Percentiles rank a stretch among this genome's conserved stretches.
Evolutionary conservation across 306 rosid genomes (phyloP).

Genomic region (Acacia acuminata): DNA sequence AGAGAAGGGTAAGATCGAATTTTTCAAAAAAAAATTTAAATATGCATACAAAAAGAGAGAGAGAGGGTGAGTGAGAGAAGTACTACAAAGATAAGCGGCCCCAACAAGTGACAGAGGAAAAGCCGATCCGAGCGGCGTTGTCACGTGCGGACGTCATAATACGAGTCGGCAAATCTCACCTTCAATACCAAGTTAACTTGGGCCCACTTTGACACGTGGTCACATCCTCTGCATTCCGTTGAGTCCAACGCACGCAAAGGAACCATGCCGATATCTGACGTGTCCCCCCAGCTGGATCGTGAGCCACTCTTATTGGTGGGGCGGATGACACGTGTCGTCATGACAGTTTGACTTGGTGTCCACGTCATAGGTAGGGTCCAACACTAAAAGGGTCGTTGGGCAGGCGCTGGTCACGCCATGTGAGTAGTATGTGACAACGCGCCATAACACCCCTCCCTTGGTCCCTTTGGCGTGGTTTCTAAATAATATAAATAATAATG

Average conservation of each 20-base stretch:
- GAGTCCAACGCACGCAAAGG: slow-evolving; percentile 58
- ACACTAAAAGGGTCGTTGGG: slow-evolving; percentile 13
- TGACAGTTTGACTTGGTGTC: slow-evolving; percentile 17
- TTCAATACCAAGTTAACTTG: slow-evolving; percentile 41
- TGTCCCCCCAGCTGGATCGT: slow-evolving; percentile 53
- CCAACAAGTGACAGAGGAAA: slow-evolving; percentile 31
- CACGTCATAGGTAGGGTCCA: background rate
- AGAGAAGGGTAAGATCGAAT: background rate
- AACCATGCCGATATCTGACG: slow-evolving; percentile 26
- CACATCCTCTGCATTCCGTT: background rate
- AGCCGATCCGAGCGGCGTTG: slow-evolving; percentile 33
- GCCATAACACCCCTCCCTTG: background rate
- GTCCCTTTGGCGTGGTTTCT: slow-evolving; percentile 27
- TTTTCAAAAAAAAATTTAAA: background rate
- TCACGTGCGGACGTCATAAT: slow-evolving; percentile 54
- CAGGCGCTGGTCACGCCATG: slow-evolving; percentile 56
- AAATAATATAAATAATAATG: slow-evolving; percentile 18
- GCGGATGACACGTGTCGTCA: slow-evolving; percentile 27
- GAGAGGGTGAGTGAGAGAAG: too few species aligned
- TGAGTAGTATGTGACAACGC: too few species aligned
- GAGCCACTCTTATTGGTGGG: background rate
- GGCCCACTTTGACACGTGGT: background rate
- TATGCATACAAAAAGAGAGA: too few species aligned
- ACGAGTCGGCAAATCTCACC: slow-evolving; percentile 49
- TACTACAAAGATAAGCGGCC: slow-evolving; percentile 32